phyloP scores from a whole-genome alignment of 2,329 filamentous ascomycete species.

The Verticillium zaregamsianum region DNA sequence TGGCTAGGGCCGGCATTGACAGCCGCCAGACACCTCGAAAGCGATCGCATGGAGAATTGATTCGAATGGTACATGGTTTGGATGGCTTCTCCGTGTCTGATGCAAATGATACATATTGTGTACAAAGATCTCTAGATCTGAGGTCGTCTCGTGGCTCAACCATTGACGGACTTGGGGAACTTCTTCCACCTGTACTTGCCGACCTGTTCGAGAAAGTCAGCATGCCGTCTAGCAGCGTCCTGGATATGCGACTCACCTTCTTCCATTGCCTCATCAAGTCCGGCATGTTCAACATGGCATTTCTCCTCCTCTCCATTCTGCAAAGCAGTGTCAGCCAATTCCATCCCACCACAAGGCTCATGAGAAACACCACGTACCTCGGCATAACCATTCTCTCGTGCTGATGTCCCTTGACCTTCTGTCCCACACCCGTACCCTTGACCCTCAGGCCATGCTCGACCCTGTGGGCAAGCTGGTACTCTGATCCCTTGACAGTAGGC shows the following conservation, averaged over 20 bases:
- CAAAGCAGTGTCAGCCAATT: conserved; percentile 22
- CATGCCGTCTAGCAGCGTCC: conserved; percentile 7
- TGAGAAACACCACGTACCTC: conserved; percentile 45
- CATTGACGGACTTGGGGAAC: conserved; percentile 46
- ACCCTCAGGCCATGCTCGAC: conserved; percentile 78
- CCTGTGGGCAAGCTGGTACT: conserved; percentile 63
- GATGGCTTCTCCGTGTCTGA: not conserved
- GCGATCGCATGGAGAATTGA: not conserved
- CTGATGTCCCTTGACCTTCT: conserved; percentile 91
- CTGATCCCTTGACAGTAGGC: conserved; percentile 69
- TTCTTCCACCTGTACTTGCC: conserved; percentile 53
- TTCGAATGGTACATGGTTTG: not conserved
- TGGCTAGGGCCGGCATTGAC: not conserved
- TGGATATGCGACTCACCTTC: conserved; percentile 57
- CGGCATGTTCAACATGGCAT: conserved; percentile 94
- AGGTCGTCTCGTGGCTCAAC: conserved; percentile 18
- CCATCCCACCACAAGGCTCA: not conserved
- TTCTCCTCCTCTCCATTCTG: conserved; percentile 81
- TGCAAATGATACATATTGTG: conserved; percentile 9
- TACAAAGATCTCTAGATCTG: conserved; percentile 9
- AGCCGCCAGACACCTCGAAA: no score
- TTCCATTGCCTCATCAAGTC: conserved; percentile 91
- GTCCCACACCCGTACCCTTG: conserved; percentile 88
- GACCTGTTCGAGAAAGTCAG: conserved; percentile 38
- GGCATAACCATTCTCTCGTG: conserved; percentile 84